phyloP scores from a whole-genome alignment of 306 rosid species.

The Prunus mongolica region DNA sequence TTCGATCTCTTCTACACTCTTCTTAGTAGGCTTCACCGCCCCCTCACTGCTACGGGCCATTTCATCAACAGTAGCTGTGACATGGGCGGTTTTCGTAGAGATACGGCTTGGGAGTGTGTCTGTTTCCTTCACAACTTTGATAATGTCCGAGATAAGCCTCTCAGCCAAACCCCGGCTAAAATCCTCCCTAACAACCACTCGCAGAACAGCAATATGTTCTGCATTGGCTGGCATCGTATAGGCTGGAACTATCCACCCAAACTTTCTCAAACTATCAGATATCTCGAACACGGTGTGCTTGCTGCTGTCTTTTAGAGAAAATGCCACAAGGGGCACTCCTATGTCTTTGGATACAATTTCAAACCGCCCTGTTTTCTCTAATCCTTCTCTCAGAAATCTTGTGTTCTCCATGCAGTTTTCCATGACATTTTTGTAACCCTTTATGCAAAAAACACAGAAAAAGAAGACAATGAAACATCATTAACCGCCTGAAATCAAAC shows the following conservation, averaged over 20 bases:
- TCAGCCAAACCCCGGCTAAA: conserved; percentile 72
- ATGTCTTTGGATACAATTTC: conserved; percentile 65
- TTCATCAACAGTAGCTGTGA: conserved; percentile 35
- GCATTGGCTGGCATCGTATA: conserved; percentile 82
- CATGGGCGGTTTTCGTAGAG: conserved; percentile 39
- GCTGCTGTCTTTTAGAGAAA: conserved; percentile 73
- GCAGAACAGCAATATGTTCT: conserved; percentile 57
- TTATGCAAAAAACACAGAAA: not conserved
- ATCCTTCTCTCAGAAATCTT: conserved; percentile 52
- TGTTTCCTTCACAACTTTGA: conserved; percentile 50
- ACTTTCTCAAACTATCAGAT: conserved; percentile 60
- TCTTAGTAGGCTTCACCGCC: conserved; percentile 21
- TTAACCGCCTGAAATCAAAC: not conserved
- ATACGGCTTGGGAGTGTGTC: conserved; percentile 38
- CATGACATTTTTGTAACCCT: conserved; percentile 86
- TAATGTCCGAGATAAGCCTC: conserved; percentile 66
- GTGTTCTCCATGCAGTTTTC: conserved; percentile 64
- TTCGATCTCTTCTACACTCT: conserved; percentile 40
- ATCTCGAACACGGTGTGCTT: conserved; percentile 71
- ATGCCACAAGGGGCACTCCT: conserved; percentile 83
- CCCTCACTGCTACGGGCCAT: conserved; percentile 5
- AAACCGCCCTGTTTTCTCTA: conserved; percentile 58
- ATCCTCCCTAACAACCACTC: conserved; percentile 91
- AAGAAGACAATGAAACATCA: not conserved
- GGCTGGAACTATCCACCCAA: conserved; percentile 90